Percentiles rank a stretch among this genome's conserved stretches.
phyloP scores from a whole-genome alignment of 129 eudicot genomes.

The Mikania micrantha region DNA sequence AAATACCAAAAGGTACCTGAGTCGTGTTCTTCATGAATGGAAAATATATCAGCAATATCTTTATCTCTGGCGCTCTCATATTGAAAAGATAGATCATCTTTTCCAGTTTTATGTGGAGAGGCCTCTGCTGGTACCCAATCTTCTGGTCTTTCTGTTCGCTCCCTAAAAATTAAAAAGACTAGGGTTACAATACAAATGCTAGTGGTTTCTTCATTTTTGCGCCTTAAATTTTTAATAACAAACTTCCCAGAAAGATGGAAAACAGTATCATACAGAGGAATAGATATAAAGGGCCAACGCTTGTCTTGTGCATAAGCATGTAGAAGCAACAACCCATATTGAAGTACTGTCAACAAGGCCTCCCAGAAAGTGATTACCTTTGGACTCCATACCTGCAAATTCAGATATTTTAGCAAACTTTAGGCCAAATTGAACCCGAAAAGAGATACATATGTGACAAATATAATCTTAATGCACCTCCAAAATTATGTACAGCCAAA shows the following conservation, averaged over 20 bases:
- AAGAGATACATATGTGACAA: background rate
- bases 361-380: constrained; percentile 75
- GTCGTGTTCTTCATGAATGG: constrained; percentile 52
- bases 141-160: constrained; percentile 66
- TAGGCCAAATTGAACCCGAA: background rate
- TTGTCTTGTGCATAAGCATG: constrained; percentile 97
- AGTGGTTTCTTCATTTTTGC: background rate
- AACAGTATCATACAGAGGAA: constrained; percentile 63
- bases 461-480: constrained; percentile 37
- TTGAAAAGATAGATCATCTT: constrained; percentile 26
- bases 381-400: constrained; percentile 75
- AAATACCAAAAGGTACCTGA: constrained; percentile 35
- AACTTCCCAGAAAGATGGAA: constrained; percentile 3
- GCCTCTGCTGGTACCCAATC: constrained; percentile 89
- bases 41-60: constrained; percentile 57
- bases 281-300: constrained; percentile 83
- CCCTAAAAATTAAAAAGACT: constrained; percentile 27
- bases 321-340: constrained; percentile 63
- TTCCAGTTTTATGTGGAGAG: constrained; percentile 20
- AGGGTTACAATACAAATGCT: background rate
- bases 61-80: constrained; percentile 27
- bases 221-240: background rate
- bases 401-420: background rate
- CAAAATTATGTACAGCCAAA: constrained; percentile 75
- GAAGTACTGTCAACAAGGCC: constrained; percentile 76